Evolutionary conservation across 106 monocot species (phyloP).

Genomic region (Posidonia australis): DNA sequence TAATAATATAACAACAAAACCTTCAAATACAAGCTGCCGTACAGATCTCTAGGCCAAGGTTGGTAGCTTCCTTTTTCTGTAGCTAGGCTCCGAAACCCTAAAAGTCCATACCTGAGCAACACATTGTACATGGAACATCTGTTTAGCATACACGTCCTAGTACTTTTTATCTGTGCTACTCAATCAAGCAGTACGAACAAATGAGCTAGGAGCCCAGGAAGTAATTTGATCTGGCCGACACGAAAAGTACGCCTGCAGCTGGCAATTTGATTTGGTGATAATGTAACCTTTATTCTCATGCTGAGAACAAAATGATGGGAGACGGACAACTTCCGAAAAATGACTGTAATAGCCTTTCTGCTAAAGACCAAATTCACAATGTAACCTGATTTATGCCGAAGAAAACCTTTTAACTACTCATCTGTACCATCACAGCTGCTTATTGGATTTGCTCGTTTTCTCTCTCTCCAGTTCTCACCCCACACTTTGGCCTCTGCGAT

Average conservation of each 20-base stretch:
- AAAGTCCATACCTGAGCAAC: too few relatives aligned
- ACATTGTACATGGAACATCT: too few relatives aligned
- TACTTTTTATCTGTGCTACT: too few relatives aligned
- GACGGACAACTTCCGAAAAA: background rate
- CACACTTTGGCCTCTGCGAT: constrained; percentile 56
- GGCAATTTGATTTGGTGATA: background rate
- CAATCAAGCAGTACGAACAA: too few relatives aligned
- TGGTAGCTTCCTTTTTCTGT: too few relatives aligned
- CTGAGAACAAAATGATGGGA: constrained; percentile 5
- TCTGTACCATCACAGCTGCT: background rate
- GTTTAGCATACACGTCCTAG: too few relatives aligned
- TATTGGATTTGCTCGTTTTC: constrained; percentile 7
- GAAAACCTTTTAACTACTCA: background rate
- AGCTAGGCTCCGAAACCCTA: too few relatives aligned
- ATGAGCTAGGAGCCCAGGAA: too few relatives aligned
- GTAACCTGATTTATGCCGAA: background rate
- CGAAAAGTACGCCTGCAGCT: background rate
- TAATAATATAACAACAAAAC: too few relatives aligned
- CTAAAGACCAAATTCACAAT: constrained; percentile 1
- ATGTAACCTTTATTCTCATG: constrained; percentile 1
- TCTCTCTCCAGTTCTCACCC: constrained; percentile 70
- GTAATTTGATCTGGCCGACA: background rate
- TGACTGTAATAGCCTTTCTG: background rate
- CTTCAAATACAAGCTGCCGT: too few relatives aligned
- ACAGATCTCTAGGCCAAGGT: too few relatives aligned